phyloP scores from a whole-genome alignment of 805 yeast genomes.

The Yarrowia yakushimensis region DNA sequence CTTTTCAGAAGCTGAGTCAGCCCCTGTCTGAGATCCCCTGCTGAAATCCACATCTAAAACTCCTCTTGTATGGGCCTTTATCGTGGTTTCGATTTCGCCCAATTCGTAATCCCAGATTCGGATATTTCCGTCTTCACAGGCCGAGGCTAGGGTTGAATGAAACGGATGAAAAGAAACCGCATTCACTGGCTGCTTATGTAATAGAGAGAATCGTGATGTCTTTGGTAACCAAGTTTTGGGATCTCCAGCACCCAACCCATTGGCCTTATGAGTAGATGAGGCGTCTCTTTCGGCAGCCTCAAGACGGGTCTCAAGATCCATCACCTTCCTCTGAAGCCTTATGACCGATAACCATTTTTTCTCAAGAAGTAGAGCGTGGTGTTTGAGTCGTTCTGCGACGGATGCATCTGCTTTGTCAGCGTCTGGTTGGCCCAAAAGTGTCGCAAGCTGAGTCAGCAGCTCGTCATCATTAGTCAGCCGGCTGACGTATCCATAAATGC shows the following conservation, averaged over 20 bases:
- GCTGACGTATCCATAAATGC: conserved; percentile 45
- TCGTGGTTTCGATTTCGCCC: conserved; percentile 56
- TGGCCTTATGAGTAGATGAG: background rate
- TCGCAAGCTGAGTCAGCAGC: conserved; percentile 16
- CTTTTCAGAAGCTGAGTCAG: no score
- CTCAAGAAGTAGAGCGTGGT: conserved; percentile 45
- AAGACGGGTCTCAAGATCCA: conserved; percentile 64
- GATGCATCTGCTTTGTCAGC: no score
- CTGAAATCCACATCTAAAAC: conserved; percentile 61
- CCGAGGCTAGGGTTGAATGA: conserved; percentile 62
- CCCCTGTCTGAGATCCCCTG: conserved; percentile 47
- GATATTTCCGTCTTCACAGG: conserved; percentile 68
- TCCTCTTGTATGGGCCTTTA: conserved; percentile 73
- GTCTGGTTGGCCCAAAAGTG: background rate
- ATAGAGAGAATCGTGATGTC: conserved; percentile 43
- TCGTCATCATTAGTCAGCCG: background rate
- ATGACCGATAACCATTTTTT: conserved; percentile 87
- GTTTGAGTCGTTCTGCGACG: no score
- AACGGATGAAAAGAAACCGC: conserved; percentile 69
- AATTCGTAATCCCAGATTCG: conserved; percentile 69
- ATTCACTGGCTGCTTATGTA: conserved; percentile 60
- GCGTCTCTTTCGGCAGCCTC: conserved; percentile 43
- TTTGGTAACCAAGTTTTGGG: conserved; percentile 61
- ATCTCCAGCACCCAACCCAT: conserved; percentile 28
- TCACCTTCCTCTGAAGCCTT: conserved; percentile 65